Percentiles rank a stretch among this genome's conserved stretches.
phyloP scores from a whole-genome alignment of 192 early-diverging fungal genomes.

The Chytriomyces confervae region DNA sequence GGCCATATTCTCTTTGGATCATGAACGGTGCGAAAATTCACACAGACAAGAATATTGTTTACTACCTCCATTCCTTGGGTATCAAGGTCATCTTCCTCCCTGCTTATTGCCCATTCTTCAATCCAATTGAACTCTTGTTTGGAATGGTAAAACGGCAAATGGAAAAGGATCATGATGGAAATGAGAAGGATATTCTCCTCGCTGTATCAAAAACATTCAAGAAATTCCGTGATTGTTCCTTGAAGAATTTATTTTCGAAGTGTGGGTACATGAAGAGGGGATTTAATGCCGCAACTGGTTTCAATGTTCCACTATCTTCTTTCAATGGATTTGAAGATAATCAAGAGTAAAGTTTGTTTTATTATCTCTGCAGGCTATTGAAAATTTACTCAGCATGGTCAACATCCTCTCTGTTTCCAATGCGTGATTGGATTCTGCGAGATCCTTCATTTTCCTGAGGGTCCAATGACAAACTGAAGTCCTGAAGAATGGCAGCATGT shows the following conservation, averaged over 20 bases:
- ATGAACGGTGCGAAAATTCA: slow-evolving; percentile 39
- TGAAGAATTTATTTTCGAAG: not conserved
- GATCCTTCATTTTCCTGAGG: no score
- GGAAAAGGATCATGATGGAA: not conserved
- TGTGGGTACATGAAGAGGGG: slow-evolving; percentile 9
- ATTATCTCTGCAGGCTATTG: not conserved
- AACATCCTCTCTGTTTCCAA: not conserved
- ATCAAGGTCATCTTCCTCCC: slow-evolving; percentile 30
- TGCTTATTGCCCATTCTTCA: slow-evolving; percentile 7
- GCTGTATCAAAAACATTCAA: not conserved
- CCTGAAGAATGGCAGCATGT: not conserved
- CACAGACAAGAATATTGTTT: slow-evolving; percentile 12
- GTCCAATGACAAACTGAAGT: not conserved
- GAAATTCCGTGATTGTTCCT: not conserved
- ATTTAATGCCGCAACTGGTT: slow-evolving; percentile 12
- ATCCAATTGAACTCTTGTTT: slow-evolving; percentile 41
- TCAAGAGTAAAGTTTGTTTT: not conserved
- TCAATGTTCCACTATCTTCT: not conserved
- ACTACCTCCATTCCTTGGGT: slow-evolving; percentile 7
- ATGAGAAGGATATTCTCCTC: not conserved
- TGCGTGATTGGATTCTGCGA: no score
- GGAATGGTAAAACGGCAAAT: slow-evolving; percentile 25
- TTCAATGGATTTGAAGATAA: slow-evolving; percentile 4
- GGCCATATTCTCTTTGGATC: slow-evolving; percentile 30
- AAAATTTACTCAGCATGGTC: slow-evolving; percentile 6